Conservation (phyloP, 768 basidiomycete genomes). For the Saitozyma sp. region DNA sequence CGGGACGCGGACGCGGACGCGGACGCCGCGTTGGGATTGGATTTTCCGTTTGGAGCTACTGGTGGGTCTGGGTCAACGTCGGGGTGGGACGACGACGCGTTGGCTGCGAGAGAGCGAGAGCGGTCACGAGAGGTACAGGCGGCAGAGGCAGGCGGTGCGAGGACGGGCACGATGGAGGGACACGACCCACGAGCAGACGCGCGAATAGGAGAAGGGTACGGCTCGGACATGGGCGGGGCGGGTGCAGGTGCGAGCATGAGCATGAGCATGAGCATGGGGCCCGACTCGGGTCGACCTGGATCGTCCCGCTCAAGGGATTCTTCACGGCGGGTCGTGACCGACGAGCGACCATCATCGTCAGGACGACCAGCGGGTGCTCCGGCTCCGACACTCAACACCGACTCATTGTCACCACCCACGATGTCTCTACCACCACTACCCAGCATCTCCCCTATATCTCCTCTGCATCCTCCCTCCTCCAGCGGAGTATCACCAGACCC, state of each 20-base stretch:
- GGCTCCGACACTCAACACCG: constrained; percentile 10
- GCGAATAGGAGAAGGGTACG: too few relatives aligned
- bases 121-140: not conserved
- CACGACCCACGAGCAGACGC: too few relatives aligned
- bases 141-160: not conserved
- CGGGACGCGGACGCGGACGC: not conserved
- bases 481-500: not conserved
- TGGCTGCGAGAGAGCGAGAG: not conserved
- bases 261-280: too few relatives aligned
- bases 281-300: too few relatives aligned
- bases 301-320: too few relatives aligned
- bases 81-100: not conserved
- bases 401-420: constrained; percentile 23
- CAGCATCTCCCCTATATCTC: constrained; percentile 30
- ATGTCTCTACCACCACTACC: constrained; percentile 31
- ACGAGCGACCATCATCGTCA: not conserved
- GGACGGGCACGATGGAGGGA: too few relatives aligned
- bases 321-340: too few relatives aligned
- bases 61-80: not conserved
- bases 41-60: not conserved
- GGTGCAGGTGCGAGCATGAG: too few relatives aligned
- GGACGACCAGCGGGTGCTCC: not conserved
- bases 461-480: constrained; percentile 2
- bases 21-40: not conserved
- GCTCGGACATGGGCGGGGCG: too few relatives aligned